Evolutionary conservation across 345 rosid species (phyloP), one percentile per base, ranked within the genome.

Genomic region (Triadica sebifera): DNA sequence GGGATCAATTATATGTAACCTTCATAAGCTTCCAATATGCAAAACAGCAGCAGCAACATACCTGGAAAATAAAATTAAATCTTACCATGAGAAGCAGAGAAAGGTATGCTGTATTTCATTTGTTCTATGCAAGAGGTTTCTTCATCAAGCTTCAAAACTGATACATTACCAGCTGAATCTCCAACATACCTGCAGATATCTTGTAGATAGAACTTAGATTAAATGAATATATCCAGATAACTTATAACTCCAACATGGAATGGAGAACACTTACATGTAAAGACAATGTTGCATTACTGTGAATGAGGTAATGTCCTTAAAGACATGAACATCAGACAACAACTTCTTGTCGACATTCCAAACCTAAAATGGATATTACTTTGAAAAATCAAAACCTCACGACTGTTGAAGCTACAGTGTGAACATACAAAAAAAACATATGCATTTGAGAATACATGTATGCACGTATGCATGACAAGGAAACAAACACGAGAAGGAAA

Each of bases 301-400:
- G 64, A 92, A 83, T 79, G 91, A 83, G 53, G 93, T 89, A 55
- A 94, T 88, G 38, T 80, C 86, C 39, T 83, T 82, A 43, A 82
- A 82, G 38, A 67, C 83, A 81, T 88, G 85, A 72, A 85, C 82
- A 65, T 85, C 71, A 74, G 87, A 85, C 85, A 89, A 16, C 64
- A 80, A 71, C 85, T 84, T 88, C 87, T 80, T 89, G 47, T 92
- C 95, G 69, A 92, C 74, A 73, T 92, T 89, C 98, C 98, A 94
- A 38, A 92, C 97, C 98, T 94, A 79, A 7, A 57, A 57, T 19
- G 10, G 47, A 6, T 6, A 65, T 20, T 38, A 68, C 63, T 76
- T 79, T 25, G 59, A 67, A 79, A 46, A 66, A 74, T 74, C 8
- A 77, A 41, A 50, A 49, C 13, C 55, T 47, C 38, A 8, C 22